Base-by-base conservation (phyloP, 768 basidiomycete genomes). In the Pisolithus microcarpus region DNA sequence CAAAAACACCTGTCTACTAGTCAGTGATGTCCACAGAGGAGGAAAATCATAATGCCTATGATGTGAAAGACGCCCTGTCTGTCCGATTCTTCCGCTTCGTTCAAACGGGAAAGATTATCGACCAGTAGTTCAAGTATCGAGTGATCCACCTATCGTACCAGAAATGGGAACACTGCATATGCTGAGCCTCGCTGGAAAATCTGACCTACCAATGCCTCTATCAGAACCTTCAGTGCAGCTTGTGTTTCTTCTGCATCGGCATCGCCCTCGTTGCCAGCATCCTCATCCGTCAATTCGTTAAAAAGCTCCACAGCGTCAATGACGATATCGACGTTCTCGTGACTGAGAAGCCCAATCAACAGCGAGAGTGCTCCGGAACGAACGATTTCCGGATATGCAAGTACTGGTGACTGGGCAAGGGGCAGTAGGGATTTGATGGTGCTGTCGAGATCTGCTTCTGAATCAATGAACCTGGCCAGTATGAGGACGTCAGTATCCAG, bases 291-390 rank as follows among this genome's bases (percentile, higher is more conserved):
- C 54, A 97, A 76, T 67, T 99, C 96, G 59, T 92, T 85, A 5
- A 99, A 74, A 18, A 95, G 78, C 63, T 94, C 90, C 34, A 98
- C 84, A 30, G 91, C 87, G 57, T 96, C 93, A 49, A 98, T 88
- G n/a, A 89, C 88, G 53, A 99, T 97, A 69, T 99, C 96, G 43
- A 85, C 78, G 65, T 99, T 99, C 68, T 99, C 96, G 64, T 99
- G 94, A 51, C 83, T 89, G 50, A 99, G 80, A 44, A 99, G 78
- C 28, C 88, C 92, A 51, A 89, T 78, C 44, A 98, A 76, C 24
- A 84, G 72, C 30, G 75, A 63, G 15, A 92, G 71, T 16, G 83
- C 73, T 31, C 86, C 89, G 5, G 86, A 84, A 39, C 80, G 80
- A 50, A 94, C 79, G 46, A 98, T 75, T 64, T 98, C 93, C 21